Base-by-base conservation (phyloP, 768 basidiomycete genomes). In the Rickenella mellea region DNA sequence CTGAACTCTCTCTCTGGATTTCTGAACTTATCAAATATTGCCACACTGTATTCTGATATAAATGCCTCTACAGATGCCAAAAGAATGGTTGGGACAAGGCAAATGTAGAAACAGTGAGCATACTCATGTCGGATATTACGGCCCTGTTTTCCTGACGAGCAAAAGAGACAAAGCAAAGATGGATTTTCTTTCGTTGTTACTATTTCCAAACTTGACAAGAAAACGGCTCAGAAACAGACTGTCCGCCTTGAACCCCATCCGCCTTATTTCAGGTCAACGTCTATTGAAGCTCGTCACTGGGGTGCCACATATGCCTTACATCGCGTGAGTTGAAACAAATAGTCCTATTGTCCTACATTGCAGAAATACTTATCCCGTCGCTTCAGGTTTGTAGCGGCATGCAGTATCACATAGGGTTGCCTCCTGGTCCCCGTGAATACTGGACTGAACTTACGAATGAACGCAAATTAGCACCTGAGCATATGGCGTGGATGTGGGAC, bases 11-110 rank as follows among this genome's bases (percentile, higher is more conserved):
- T n/a, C n/a, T n/a, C n/a, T n/a, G n/a, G n/a, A n/a, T n/a, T n/a
- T n/a, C n/a, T n/a, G n/a, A n/a, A n/a, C n/a, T n/a, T n/a, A n/a
- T n/a, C n/a, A n/a, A n/a, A n/a, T 21, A 42, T 29, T 15, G 35
- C 46, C n/a, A 27, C 11, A 29, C 26, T 19, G 25, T 37, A 31
- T 10, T 19, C 24, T 26, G 10, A 8, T 17, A 21, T 33, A 40
- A 27, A 6, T 31, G 12, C 15, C 22, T 17, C 27, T 17, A 12
- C 41, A 87, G 84, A 60, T 93, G 89, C 55, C 87, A 90, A 55
- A 92, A 93, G 60, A 70, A 74, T 39, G 89, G 84, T 2, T 94
- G 89, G 89, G 87, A 91, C 44, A 81, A 82, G 47, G 83, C 92
- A 1, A 51, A 62, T 6, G 73, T 94, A n/a, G 80, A 90, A 41